A percentile compares a stretch with the other conserved stretches of the same genome.
Conservation (phyloP, 2,329 filamentous ascomycete genomes). For the Cephalotrichum gorgonifer region DNA sequence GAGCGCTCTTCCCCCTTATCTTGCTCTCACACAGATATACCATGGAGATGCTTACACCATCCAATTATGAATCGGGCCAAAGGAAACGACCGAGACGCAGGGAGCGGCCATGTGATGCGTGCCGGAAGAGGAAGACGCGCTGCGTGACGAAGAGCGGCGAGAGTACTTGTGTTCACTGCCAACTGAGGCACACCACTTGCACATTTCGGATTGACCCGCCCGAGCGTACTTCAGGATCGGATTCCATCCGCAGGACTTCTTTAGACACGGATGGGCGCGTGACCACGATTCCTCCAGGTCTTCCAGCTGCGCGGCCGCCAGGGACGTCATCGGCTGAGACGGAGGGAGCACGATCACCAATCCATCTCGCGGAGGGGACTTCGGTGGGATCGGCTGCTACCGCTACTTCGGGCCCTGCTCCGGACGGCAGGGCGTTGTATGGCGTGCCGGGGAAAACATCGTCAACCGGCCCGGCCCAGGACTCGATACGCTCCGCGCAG, state of each 20-base stretch:
- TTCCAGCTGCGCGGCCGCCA: background rate
- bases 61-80: background rate
- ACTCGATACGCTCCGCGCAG: conserved; percentile 7
- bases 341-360: background rate
- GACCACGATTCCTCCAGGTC: background rate
- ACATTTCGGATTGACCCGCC: conserved; percentile 7
- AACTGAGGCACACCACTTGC: conserved; percentile 8
- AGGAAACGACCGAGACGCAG: conserved; percentile 17
- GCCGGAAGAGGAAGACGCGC: conserved; percentile 18
- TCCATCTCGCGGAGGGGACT: background rate
- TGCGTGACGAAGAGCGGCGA: conserved; percentile 5
- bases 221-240: background rate
- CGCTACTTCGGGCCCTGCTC: background rate
- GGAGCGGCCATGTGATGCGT: conserved; percentile 20
- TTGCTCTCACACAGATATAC: background rate
- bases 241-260: conserved; percentile 8
- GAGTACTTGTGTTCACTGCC: conserved; percentile 8
- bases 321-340: background rate
- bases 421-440: background rate
- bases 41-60: background rate
- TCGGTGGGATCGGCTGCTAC: background rate
- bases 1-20: background rate
- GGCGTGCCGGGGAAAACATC: background rate
- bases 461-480: background rate
- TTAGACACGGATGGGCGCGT: background rate